Percentiles rank a stretch among this genome's conserved stretches.
These are phyloP conservation scores for Capsicum rhomboideum DNA, from an alignment of 257 asterid species.

Conservation along the genomic window DNA sequence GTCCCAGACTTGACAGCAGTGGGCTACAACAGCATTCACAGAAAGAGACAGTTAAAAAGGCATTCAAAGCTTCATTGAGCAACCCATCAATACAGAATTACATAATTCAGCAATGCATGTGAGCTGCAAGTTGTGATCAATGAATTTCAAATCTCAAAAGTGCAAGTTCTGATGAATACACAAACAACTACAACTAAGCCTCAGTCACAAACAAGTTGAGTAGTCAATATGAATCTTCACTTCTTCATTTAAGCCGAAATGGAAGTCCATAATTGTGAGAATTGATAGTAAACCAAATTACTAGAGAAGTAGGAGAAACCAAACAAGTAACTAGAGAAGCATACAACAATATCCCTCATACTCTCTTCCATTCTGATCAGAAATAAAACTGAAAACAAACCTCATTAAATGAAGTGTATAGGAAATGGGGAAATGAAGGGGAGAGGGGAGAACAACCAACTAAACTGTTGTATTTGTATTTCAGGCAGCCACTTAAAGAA, in stretches of 20 bases:
- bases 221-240: neutral
- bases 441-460: neutral
- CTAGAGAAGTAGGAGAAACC: neutral
- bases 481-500: neutral
- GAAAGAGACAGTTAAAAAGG: neutral
- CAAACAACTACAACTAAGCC: neutral
- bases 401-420: neutral
- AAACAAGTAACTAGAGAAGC: neutral
- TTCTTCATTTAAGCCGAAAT: neutral
- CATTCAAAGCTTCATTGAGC: neutral
- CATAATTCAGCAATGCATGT: neutral
- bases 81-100: neutral
- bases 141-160: neutral
- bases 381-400: neutral
- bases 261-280: neutral
- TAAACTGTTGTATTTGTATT: neutral
- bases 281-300: neutral
- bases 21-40: slow-evolving; percentile 34
- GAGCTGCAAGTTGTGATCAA: neutral
- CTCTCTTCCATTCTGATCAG: neutral
- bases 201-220: neutral
- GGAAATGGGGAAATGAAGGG: neutral
- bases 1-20: slow-evolving; percentile 74
- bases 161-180: neutral
- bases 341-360: neutral